Base-by-base conservation (phyloP, 495 filamentous ascomycete genomes). In the Hypoxylon crocopeplum region DNA sequence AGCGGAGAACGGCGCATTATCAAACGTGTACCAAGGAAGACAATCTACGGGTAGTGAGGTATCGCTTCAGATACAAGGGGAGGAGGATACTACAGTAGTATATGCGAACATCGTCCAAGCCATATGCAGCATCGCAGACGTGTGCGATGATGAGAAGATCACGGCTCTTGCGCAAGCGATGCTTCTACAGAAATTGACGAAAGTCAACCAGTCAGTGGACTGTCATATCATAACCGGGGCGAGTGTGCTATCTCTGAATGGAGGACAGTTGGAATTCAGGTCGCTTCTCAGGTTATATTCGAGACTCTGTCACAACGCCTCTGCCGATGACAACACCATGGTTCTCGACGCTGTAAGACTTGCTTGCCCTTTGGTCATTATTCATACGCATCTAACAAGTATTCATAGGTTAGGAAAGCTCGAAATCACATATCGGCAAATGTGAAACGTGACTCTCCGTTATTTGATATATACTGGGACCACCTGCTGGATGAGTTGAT, bases 161-260 rank as follows among this genome's bases (percentile, higher is more conserved):
- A 93, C 87, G 17, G 95, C 93, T 10, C 79, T 98, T 48, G 92
- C 92, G n/a, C 89, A 96, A 64, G 93, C 92, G 3, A 97, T 98
- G 89, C 82, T 98, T 13, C 75, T 96, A 6, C 94, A 98, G 64
- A 95, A 98, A 69, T 84, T 97, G 59, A 86, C 88, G 7, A 93
- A 92, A 66, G 79, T 97, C 30, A 93, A 82, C 66, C 75, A 81
- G 53, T 70, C 81, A 1, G 86, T 96, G 6, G 92, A 97, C 76
- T 82, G 87, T 10, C 86, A 85, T 47, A 93, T 98, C 40, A 86
- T 98, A 38, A 85, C 80, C 16, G 93, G 95, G 30, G 84, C 90
- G 19, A 91, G 92, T 25, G 70, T 79, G 4, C 74, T 98, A n/a
- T 89, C 90, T 17, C 71, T 90, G 7, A 86, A 79, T 64, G 90